A percentile compares a stretch with the other conserved stretches of the same genome.
phyloP scores from a whole-genome alignment of 108 stramenopile species.

The Skeletonema potamos region DNA sequence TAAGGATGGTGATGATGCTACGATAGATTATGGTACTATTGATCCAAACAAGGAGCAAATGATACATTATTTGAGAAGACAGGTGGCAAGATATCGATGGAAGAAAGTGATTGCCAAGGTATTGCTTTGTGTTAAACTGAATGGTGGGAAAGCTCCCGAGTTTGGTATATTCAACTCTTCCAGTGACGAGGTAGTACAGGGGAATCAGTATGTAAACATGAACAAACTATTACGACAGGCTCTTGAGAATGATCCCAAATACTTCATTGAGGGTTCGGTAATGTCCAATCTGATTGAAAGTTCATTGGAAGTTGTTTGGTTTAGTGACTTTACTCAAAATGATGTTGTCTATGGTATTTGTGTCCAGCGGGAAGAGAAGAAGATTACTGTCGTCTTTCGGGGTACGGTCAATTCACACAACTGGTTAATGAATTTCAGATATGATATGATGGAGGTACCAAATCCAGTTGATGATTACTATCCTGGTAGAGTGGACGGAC shows the following conservation, averaged over 20 bases:
- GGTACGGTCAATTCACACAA: constrained; percentile 25
- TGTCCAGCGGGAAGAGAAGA: constrained; percentile 14
- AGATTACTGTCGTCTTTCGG: constrained; percentile 26
- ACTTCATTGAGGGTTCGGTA: background rate
- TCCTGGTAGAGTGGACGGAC: constrained; percentile 2
- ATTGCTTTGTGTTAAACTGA: background rate
- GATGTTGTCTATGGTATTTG: constrained; percentile 38
- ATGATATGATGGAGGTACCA: background rate
- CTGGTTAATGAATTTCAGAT: constrained; percentile 11
- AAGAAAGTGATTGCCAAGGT: constrained; percentile 2
- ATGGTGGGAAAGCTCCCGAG: background rate
- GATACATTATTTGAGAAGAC: constrained; percentile 9
- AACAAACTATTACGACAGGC: background rate
- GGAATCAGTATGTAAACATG: constrained; percentile 10
- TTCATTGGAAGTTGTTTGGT: constrained; percentile 27
- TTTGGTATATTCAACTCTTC: no score
- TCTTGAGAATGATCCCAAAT: background rate
- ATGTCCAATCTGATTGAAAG: constrained; percentile 19
- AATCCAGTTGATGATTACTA: constrained; percentile 23
- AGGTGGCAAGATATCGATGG: constrained; percentile 22
- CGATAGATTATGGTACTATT: background rate
- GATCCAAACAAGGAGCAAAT: constrained; percentile 5
- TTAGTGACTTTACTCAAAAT: constrained; percentile 11
- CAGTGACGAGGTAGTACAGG: background rate
- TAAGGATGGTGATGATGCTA: background rate